A percentile compares a stretch with the other conserved stretches of the same genome.
These are phyloP conservation scores for Chytridium lagenaria DNA, from an alignment of 371 early-diverging fungal species.

Conservation along the genomic window DNA sequence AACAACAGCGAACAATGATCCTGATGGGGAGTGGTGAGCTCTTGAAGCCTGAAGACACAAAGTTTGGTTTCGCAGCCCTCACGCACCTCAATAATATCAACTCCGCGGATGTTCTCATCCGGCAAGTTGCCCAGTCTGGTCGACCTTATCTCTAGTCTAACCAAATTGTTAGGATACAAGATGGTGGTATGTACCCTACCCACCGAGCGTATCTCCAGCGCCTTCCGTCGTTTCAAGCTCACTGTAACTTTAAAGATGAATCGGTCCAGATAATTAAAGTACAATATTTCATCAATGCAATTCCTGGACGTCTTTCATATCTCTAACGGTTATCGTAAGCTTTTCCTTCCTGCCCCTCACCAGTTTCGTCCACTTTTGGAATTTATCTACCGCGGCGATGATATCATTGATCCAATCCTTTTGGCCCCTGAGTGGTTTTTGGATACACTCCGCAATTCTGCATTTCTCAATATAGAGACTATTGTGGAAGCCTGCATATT, in stretches of 20 bases:
- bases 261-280: background rate
- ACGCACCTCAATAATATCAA: background rate
- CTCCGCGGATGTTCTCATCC: conserved; percentile 4
- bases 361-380: conserved; percentile 9
- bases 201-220: conserved; percentile 13
- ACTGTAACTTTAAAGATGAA: background rate
- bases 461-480: background rate
- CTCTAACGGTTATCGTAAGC: background rate
- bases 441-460: conserved; percentile 1
- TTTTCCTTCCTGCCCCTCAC: conserved; percentile 8
- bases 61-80: conserved; percentile 9
- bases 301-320: background rate
- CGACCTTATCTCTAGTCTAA: background rate
- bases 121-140: background rate
- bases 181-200: conserved; percentile 1
- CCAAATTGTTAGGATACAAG: background rate
- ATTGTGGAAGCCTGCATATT: background rate
- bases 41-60: conserved; percentile 7
- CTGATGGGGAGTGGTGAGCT: background rate
- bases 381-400: conserved; percentile 1
- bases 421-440: background rate
- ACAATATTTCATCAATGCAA: background rate
- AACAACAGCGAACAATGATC: background rate
- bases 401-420: background rate
- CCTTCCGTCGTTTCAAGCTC: background rate